phyloP scores from a whole-genome alignment of 176 grass and related monocot genomes.

The Oryza longistaminata region DNA sequence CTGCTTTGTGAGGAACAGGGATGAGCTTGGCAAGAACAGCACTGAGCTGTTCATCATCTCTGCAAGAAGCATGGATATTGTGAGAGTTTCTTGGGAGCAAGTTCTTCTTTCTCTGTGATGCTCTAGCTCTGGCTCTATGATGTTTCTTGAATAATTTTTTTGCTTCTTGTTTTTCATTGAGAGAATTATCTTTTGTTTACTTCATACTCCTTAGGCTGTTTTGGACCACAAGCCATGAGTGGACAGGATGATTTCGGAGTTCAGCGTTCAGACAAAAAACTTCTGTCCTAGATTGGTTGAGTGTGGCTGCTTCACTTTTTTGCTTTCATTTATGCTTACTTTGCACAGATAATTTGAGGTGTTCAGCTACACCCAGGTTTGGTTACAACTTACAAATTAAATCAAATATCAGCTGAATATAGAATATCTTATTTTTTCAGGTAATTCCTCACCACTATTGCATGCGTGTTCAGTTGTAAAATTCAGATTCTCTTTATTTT shows the following conservation, averaged over 20 bases:
- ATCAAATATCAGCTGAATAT: background rate
- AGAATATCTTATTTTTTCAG: background rate
- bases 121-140: background rate
- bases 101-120: background rate
- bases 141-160: background rate
- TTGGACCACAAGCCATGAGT: slow-evolving; percentile 45
- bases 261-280: background rate
- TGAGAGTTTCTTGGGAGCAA: background rate
- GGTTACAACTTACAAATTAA: background rate
- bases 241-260: slow-evolving; percentile 34
- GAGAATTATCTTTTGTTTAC: background rate
- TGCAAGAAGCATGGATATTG: background rate
- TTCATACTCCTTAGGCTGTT: slow-evolving; percentile 19
- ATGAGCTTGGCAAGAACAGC: slow-evolving; percentile 43
- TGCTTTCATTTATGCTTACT: background rate
- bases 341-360: background rate
- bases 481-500: background rate
- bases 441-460: background rate
- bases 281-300: slow-evolving; percentile 2
- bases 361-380: background rate
- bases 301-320: background rate
- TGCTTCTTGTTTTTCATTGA: slow-evolving; percentile 10
- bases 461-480: background rate
- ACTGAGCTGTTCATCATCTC: slow-evolving; percentile 59
- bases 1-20: slow-evolving; percentile 35